Evolutionary conservation across 75 land plant genomes (phyloP).

Genomic region (Larix kaempferi): DNA sequence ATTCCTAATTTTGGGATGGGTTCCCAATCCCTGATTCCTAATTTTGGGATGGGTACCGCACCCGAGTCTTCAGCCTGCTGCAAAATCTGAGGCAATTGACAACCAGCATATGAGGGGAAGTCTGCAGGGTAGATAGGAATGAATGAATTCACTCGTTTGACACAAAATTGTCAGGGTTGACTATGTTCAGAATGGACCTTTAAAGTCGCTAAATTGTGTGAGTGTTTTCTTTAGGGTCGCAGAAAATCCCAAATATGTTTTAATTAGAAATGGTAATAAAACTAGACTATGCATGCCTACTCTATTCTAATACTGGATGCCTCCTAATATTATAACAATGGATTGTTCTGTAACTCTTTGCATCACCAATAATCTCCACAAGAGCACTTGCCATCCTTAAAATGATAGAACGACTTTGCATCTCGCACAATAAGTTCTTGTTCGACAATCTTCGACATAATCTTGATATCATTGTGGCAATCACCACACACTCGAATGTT

Average conservation of each 20-base stretch:
- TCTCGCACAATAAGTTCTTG: slow-evolving; percentile 5
- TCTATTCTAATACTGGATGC: not conserved
- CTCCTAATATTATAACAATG: not conserved
- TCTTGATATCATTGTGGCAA: slow-evolving; percentile 6
- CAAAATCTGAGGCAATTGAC: too few relatives aligned
- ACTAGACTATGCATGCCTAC: not conserved
- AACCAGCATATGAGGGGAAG: too few relatives aligned
- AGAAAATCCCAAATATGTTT: not conserved
- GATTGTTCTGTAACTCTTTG: not conserved
- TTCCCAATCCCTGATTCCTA: too few relatives aligned
- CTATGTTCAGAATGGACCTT: too few relatives aligned
- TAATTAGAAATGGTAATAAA: not conserved
- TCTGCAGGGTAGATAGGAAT: too few relatives aligned
- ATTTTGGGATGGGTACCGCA: too few relatives aligned
- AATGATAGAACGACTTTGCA: slow-evolving; percentile 1
- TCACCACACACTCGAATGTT: slow-evolving; percentile 5
- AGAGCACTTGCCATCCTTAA: slow-evolving; percentile 8
- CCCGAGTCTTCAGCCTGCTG: too few relatives aligned
- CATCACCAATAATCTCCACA: slow-evolving; percentile 8
- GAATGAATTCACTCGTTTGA: too few relatives aligned
- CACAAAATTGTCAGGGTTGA: too few relatives aligned
- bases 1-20: slow-evolving; percentile 22
- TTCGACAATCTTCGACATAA: not conserved
- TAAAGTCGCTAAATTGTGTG: too few relatives aligned
- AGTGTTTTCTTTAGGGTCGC: too few relatives aligned